Conservation (phyloP, 495 filamentous ascomycete genomes). For the Ramalina intermedia region DNA sequence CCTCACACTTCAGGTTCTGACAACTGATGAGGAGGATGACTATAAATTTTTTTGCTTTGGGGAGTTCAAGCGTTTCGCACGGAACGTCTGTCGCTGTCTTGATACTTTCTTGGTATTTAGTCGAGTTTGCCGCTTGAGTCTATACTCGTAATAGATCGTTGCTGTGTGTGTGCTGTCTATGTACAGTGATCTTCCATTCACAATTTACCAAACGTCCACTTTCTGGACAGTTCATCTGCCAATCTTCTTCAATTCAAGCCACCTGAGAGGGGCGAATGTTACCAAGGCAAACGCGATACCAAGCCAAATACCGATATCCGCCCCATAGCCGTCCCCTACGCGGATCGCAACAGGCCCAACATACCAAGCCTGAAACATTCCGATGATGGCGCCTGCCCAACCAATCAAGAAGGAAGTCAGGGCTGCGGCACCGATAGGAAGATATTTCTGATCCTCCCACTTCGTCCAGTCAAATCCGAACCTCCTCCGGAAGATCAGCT, state of each 20-base stretch:
- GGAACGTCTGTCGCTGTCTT: too few relatives aligned
- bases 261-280: conserved; percentile 29
- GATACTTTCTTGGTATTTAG: too few relatives aligned
- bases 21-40: too few relatives aligned
- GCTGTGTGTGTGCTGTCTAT: too few relatives aligned
- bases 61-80: too few relatives aligned
- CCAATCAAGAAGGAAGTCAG: conserved; percentile 42
- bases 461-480: conserved; percentile 39
- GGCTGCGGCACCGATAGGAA: conserved; percentile 46
- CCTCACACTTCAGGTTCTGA: too few relatives aligned
- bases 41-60: too few relatives aligned
- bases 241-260: conserved; percentile 24
- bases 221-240: conserved; percentile 18
- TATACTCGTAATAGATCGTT: too few relatives aligned
- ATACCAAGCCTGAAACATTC: conserved; percentile 48
- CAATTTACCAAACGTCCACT: too few relatives aligned
- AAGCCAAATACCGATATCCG: conserved; percentile 31
- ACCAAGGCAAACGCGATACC: conserved; percentile 28
- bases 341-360: conserved; percentile 39
- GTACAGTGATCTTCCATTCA: too few relatives aligned
- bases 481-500: conserved; percentile 32
- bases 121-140: too few relatives aligned
- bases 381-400: conserved; percentile 46
- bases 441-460: conserved; percentile 34
- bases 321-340: conserved; percentile 21